Percentiles rank a stretch among this genome's conserved stretches.
Conservation (phyloP, 179 eudicot species). For the Patellifolia procumbens region DNA sequence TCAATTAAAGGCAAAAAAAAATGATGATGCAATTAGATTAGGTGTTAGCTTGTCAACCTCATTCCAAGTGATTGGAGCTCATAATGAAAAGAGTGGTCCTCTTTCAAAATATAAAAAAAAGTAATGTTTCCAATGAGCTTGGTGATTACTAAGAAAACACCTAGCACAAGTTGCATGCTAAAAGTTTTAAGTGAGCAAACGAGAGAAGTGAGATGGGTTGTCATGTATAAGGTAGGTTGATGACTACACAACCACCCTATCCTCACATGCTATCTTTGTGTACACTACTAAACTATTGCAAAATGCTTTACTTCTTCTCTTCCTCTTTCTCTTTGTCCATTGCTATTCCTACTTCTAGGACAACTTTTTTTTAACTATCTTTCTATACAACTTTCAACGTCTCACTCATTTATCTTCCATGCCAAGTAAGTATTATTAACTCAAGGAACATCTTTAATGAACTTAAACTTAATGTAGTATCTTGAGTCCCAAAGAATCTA, state of each 20-base stretch:
- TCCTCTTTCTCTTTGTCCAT: conserved; percentile 3
- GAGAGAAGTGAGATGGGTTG: conserved; percentile 42
- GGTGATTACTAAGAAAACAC: conserved; percentile 40
- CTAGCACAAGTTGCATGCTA: conserved; percentile 41
- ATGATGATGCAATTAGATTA: conserved; percentile 9
- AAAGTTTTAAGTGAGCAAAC: conserved; percentile 38
- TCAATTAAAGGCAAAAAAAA: conserved; percentile 17
- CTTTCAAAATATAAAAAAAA: conserved; percentile 5
- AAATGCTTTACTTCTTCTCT: conserved; percentile 32
- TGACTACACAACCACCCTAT: conserved; percentile 51
- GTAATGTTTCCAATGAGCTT: conserved; percentile 30
- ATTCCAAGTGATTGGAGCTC: conserved; percentile 26
- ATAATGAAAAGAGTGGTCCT: conserved; percentile 30
- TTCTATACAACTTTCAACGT: conserved; percentile 10
- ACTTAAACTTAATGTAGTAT: conserved; percentile 13
- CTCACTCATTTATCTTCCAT: conserved; percentile 32
- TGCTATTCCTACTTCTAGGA: conserved; percentile 3
- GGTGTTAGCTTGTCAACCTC: conserved; percentile 37
- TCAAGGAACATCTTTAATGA: conserved; percentile 24
- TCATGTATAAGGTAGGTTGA: conserved; percentile 50
- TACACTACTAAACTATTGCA: conserved; percentile 37
- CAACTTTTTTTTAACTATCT: background rate
- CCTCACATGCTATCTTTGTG: conserved; percentile 47
- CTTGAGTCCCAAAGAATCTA: conserved; percentile 9
- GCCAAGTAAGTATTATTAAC: conserved; percentile 30